These are phyloP conservation scores for Rhododendron mucronatum DNA, from an alignment of 148 eudicot genomes.

Conservation along the genomic window DNA sequence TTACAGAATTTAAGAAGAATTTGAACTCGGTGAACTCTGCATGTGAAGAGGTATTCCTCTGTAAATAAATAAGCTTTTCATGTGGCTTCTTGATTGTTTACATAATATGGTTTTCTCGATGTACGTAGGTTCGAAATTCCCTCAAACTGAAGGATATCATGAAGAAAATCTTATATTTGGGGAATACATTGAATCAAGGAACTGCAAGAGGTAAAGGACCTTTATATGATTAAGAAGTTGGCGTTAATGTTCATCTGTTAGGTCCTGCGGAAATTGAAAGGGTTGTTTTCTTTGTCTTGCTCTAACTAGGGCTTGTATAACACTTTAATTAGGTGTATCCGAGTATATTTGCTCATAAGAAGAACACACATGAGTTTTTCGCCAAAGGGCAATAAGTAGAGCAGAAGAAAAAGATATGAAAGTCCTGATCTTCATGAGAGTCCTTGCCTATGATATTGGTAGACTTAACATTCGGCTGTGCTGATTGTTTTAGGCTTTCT, in stretches of 20 bases:
- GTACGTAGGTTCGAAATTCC: conserved; percentile 66
- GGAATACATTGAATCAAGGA: conserved; percentile 84
- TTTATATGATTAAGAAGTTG: conserved; percentile 7
- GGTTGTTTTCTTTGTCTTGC: not conserved
- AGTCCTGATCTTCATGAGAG: not conserved
- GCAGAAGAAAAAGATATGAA: conserved; percentile 2
- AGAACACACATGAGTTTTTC: not conserved
- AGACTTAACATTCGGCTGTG: not conserved
- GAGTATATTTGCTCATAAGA: not conserved
- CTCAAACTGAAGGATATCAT: conserved; percentile 75
- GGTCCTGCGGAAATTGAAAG: not conserved
- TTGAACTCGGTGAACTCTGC: conserved; percentile 76
- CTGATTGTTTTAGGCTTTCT: not conserved
- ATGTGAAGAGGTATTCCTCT: conserved; percentile 64
- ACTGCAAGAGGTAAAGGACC: conserved; percentile 76
- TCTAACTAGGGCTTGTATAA: not conserved
- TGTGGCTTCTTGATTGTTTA: conserved; percentile 11
- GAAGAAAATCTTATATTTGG: conserved; percentile 72
- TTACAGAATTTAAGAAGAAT: conserved; percentile 68
- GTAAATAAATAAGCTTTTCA: conserved; percentile 12
- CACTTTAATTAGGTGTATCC: not conserved
- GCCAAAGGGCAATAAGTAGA: not conserved
- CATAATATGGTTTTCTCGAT: conserved; percentile 2
- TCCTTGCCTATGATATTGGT: not conserved
- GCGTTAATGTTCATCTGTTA: not conserved